Evolutionary conservation across 1,139 yeast genomes (phyloP).

Genomic region (Debaryomyces udenii): DNA sequence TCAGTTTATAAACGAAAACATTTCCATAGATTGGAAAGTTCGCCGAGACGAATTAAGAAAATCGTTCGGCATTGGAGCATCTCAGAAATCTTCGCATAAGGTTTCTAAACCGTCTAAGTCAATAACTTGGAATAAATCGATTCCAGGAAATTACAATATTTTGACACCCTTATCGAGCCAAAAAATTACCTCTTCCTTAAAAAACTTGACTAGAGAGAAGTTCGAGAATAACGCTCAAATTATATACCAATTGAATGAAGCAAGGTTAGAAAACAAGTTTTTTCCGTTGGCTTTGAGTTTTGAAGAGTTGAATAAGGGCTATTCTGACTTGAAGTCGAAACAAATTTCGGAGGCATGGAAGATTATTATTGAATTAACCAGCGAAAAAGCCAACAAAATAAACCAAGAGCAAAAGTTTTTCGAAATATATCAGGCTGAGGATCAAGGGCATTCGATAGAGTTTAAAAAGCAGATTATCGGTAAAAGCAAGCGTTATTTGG

Average conservation of each 20-base stretch:
- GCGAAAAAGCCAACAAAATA: conserved; percentile 38
- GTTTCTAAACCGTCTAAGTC: conserved; percentile 20
- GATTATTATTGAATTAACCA: conserved; percentile 49
- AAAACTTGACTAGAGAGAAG: conserved; percentile 52
- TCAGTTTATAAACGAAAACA: conserved; percentile 67
- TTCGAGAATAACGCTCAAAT: conserved; percentile 77
- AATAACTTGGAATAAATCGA: conserved; percentile 41
- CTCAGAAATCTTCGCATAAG: conserved; percentile 18
- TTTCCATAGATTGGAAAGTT: conserved; percentile 81
- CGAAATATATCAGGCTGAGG: conserved; percentile 31
- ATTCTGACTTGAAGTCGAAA: conserved; percentile 58
- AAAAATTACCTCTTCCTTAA: conserved; percentile 25
- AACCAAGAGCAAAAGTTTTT: conserved; percentile 52
- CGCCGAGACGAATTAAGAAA: conserved; percentile 73
- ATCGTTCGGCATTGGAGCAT: conserved; percentile 50
- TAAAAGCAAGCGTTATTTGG: conserved; percentile 65
- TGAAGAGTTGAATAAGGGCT: conserved; percentile 54
- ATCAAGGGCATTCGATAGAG: conserved; percentile 20
- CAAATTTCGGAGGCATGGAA: conserved; percentile 70
- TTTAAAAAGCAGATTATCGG: conserved; percentile 54
- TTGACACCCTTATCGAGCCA: conserved; percentile 35
- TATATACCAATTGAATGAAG: conserved; percentile 68
- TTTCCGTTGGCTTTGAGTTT: conserved; percentile 58
- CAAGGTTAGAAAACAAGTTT: conserved; percentile 55
- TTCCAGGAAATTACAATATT: conserved; percentile 39